phyloP scores from a whole-genome alignment of 2,329 filamentous ascomycete genomes.

The Colletotrichum lentis region DNA sequence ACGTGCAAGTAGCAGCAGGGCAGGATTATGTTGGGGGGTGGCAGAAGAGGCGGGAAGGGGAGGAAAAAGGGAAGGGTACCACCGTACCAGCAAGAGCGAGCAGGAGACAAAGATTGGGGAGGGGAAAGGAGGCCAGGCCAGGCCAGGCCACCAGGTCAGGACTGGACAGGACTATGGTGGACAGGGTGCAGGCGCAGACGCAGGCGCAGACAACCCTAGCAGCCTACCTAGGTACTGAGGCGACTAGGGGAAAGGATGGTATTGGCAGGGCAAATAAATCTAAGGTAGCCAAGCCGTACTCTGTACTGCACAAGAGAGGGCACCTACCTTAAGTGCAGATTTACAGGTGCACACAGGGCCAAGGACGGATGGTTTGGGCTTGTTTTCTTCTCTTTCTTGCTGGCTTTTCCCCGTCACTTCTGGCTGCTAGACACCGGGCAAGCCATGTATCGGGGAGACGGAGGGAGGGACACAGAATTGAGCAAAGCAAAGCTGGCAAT shows the following conservation, averaged over 20 bases:
- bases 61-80: constrained; percentile 19
- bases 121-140: not conserved
- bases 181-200: constrained; percentile 31
- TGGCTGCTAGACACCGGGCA: not conserved
- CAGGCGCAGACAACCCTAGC: constrained; percentile 20
- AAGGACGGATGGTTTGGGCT: constrained; percentile 14
- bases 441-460: not conserved
- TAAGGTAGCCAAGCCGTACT: not conserved
- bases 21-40: constrained; percentile 36
- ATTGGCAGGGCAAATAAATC: not conserved
- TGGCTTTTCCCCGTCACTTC: constrained; percentile 7
- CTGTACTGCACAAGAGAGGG: not conserved
- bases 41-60: constrained; percentile 25
- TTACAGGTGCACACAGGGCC: constrained; percentile 8
- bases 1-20: constrained; percentile 35
- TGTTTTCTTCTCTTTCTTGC: not conserved
- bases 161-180: constrained; percentile 7
- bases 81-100: constrained; percentile 19
- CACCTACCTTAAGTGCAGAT: constrained; percentile 7
- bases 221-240: constrained; percentile 12
- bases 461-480: not conserved
- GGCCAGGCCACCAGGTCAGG: constrained; percentile 16
- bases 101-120: constrained; percentile 33
- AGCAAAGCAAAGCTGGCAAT: not conserved
- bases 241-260: constrained; percentile 1